Conservation (phyloP, 768 basidiomycete genomes). For the Kwoniella sp. region DNA sequence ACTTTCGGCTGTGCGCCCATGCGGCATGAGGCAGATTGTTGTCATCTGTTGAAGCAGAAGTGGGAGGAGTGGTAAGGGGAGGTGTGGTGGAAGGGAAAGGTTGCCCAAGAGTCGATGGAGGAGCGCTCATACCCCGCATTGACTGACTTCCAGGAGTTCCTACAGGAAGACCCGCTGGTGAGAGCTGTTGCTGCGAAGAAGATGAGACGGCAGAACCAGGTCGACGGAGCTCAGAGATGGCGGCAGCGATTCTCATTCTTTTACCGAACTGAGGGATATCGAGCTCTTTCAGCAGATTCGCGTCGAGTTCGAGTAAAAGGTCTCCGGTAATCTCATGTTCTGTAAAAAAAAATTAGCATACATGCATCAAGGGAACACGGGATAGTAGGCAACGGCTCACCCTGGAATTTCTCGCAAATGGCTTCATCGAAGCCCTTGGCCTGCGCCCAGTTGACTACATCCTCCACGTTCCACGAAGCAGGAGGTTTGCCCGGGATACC, state of each 20-base stretch:
- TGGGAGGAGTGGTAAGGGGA: slow-evolving; percentile 28
- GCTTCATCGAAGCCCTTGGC: slow-evolving; percentile 79
- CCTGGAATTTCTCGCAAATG: slow-evolving; percentile 81
- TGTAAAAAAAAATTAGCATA: slow-evolving; percentile 52
- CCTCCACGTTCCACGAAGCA: slow-evolving; percentile 79
- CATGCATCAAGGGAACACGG: not conserved
- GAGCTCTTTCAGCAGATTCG: slow-evolving; percentile 90
- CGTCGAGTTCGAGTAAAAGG: slow-evolving; percentile 89
- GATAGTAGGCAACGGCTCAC: slow-evolving; percentile 59
- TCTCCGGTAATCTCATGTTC: slow-evolving; percentile 99
- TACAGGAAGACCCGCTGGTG: slow-evolving; percentile 24
- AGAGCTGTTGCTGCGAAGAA: slow-evolving; percentile 57
- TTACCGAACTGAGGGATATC: slow-evolving; percentile 94
- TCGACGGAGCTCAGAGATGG: slow-evolving; percentile 80
- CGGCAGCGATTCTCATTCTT: slow-evolving; percentile 87
- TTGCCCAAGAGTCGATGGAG: slow-evolving; percentile 29
- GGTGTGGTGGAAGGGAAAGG: slow-evolving; percentile 32
- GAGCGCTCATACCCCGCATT: slow-evolving; percentile 39
- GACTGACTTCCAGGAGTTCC: slow-evolving; percentile 10
- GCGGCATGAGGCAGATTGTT: slow-evolving; percentile 19
- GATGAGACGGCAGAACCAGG: slow-evolving; percentile 63
- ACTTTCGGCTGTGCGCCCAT: slow-evolving; percentile 36
- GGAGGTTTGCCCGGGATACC: slow-evolving; percentile 53
- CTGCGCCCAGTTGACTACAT: slow-evolving; percentile 86
- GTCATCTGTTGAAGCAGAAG: slow-evolving; percentile 22